These are phyloP conservation scores for Wilcoxina mikolae DNA, from an alignment of 495 filamentous ascomycete genomes.

Conservation along the genomic window DNA sequence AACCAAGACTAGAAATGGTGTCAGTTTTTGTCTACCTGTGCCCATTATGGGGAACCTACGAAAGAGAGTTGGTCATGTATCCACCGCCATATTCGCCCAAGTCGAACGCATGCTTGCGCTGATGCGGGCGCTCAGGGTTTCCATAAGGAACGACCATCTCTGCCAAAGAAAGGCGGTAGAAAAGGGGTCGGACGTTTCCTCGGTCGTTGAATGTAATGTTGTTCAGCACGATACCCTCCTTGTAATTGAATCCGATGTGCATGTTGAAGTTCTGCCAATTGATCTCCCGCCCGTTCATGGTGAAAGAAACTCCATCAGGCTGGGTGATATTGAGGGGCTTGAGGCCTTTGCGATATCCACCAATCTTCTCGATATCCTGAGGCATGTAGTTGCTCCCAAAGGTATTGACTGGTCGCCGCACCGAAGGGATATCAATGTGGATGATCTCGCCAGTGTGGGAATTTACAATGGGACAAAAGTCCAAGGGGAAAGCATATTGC, in stretches of 20 bases:
- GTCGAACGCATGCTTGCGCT: constrained; percentile 89
- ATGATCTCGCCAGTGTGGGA: constrained; percentile 69
- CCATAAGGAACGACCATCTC: constrained; percentile 98
- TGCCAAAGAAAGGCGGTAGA: constrained; percentile 82
- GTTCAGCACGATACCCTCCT: constrained; percentile 83
- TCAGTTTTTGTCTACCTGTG: not conserved
- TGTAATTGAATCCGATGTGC: constrained; percentile 89
- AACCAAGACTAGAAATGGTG: constrained; percentile 42
- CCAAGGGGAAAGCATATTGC: constrained; percentile 82
- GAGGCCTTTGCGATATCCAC: constrained; percentile 63
- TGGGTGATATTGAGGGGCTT: constrained; percentile 95
- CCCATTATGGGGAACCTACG: constrained; percentile 20
- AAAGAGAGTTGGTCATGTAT: constrained; percentile 88
- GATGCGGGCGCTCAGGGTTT: constrained; percentile 83
- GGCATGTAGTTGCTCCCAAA: constrained; percentile 70
- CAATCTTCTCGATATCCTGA: constrained; percentile 53
- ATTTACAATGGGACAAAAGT: constrained; percentile 90
- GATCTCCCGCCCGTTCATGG: constrained; percentile 59
- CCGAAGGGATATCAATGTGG: constrained; percentile 73
- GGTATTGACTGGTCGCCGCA: constrained; percentile 64
- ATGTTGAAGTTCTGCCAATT: constrained; percentile 94
- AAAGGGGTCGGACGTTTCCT: constrained; percentile 61
- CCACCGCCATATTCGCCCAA: constrained; percentile 87
- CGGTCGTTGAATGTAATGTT: constrained; percentile 88
- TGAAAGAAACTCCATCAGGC: constrained; percentile 86